Percentiles rank a stretch among this genome's conserved stretches.
Conservation (phyloP, 2,329 filamentous ascomycete species). For the Botrytis aclada region DNA sequence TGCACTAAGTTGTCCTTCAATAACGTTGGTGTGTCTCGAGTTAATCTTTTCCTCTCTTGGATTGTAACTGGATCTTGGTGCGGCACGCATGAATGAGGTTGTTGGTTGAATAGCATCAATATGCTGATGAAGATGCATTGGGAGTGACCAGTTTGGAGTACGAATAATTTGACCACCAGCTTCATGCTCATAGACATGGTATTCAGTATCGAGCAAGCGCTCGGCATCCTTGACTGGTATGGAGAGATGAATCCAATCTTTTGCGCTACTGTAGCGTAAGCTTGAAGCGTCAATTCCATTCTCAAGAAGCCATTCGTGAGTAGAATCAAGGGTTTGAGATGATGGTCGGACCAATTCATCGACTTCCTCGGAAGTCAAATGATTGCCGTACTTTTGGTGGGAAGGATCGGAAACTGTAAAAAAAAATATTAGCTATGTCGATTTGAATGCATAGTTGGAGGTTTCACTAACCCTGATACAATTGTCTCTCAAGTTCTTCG, state of each 20-base stretch:
- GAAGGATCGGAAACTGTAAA: slow-evolving; percentile 49
- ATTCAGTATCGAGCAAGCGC: slow-evolving; percentile 51
- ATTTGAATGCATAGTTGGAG: not conserved
- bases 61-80: slow-evolving; percentile 11
- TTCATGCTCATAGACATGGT: slow-evolving; percentile 51
- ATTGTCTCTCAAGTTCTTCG: slow-evolving; percentile 52
- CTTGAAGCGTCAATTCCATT: slow-evolving; percentile 47
- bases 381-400: slow-evolving; percentile 53
- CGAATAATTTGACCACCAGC: slow-evolving; percentile 53
- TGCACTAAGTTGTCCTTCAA: slow-evolving; percentile 9
- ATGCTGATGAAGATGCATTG: slow-evolving; percentile 53
- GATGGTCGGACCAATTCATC: slow-evolving; percentile 52
- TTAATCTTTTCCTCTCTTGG: not conserved
- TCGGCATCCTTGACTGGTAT: slow-evolving; percentile 52
- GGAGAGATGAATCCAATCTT: slow-evolving; percentile 55
- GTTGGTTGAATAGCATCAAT: slow-evolving; percentile 60
- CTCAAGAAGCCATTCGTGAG: slow-evolving; percentile 54
- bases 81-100: slow-evolving; percentile 52
- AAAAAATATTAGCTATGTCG: not conserved
- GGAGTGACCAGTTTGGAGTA: slow-evolving; percentile 56
- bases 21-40: slow-evolving; percentile 15
- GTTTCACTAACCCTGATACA: slow-evolving; percentile 46
- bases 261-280: slow-evolving; percentile 48
- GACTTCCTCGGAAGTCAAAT: slow-evolving; percentile 51
- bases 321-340: slow-evolving; percentile 49